These are phyloP conservation scores for Helicocarpus griseus DNA, from an alignment of 2,329 filamentous ascomycete genomes.

Conservation along the genomic window DNA sequence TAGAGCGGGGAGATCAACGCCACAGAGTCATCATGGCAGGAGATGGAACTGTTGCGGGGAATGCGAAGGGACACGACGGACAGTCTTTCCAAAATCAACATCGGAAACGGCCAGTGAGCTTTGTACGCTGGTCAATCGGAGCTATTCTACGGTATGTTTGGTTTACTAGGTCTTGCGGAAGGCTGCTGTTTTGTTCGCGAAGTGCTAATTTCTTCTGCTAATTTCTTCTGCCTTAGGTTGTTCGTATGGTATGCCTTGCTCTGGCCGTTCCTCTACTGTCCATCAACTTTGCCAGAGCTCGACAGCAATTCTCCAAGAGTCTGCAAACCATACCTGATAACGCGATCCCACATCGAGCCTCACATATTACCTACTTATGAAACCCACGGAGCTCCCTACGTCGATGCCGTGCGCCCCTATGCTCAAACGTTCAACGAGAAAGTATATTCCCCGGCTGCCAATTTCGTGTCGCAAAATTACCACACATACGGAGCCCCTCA, in stretches of 20 bases:
- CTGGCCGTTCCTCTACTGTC: conserved; percentile 74
- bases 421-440: conserved; percentile 45
- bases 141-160: conserved; percentile 27
- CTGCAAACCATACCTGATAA: conserved; percentile 70
- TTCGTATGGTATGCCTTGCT: conserved; percentile 78
- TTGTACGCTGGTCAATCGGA: conserved; percentile 26
- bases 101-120: conserved; percentile 14
- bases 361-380: conserved; percentile 80
- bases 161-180: not conserved
- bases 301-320: conserved; percentile 62
- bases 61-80: conserved; percentile 11
- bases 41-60: conserved; percentile 19
- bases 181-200: not conserved
- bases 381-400: conserved; percentile 71
- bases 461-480: conserved; percentile 52
- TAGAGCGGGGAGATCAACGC: not conserved
- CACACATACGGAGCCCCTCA: conserved; percentile 65
- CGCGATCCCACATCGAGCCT: conserved; percentile 57
- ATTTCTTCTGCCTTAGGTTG: conserved; percentile 45
- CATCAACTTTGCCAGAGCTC: conserved; percentile 57
- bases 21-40: conserved; percentile 9
- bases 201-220: not conserved
- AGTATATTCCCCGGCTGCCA: conserved; percentile 59
- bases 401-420: conserved; percentile 69
- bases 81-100: conserved; percentile 8